These are phyloP conservation scores for Xylaria bambusicola DNA, from an alignment of 495 filamentous ascomycete genomes.

Conservation along the genomic window DNA sequence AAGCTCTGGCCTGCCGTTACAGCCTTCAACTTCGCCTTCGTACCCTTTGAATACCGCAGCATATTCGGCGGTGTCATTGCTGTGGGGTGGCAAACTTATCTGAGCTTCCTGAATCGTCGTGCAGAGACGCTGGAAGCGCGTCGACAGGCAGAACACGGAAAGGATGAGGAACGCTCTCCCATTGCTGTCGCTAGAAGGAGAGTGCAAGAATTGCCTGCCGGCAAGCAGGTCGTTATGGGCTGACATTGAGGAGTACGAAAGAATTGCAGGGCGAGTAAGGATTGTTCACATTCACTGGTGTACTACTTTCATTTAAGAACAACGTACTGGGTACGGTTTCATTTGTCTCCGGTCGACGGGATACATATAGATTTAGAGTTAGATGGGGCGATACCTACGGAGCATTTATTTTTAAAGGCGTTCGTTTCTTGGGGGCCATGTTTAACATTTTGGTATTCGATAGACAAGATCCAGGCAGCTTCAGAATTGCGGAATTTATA, in stretches of 20 bases:
- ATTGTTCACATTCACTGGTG: background rate
- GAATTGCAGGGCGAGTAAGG: too few species aligned
- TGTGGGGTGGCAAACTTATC: conserved; percentile 90
- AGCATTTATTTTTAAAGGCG: background rate
- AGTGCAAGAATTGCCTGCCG: background rate
- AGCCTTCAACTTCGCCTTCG: conserved; percentile 82
- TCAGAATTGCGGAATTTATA: background rate
- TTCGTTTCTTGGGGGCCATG: background rate
- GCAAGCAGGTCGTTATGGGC: background rate
- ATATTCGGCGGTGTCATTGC: conserved; percentile 77
- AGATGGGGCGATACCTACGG: background rate
- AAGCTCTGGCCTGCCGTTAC: conserved; percentile 92
- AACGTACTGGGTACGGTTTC: conserved; percentile 2
- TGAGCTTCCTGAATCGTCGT: conserved; percentile 76
- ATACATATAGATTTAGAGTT: too few species aligned
- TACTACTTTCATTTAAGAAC: background rate
- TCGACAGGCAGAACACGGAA: conserved; percentile 11
- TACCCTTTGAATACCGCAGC: conserved; percentile 74
- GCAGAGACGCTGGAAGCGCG: conserved; percentile 56
- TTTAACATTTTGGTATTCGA: conserved; percentile 1
- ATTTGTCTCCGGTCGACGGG: too few species aligned
- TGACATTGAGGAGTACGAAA: background rate
- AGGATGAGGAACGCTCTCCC: background rate
- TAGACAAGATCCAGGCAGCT: too few species aligned
- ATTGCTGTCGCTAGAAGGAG: background rate